These are phyloP conservation scores for Chaetoceros tenuissimus DNA, from an alignment of 108 stramenopile genomes.

Conservation along the genomic window DNA sequence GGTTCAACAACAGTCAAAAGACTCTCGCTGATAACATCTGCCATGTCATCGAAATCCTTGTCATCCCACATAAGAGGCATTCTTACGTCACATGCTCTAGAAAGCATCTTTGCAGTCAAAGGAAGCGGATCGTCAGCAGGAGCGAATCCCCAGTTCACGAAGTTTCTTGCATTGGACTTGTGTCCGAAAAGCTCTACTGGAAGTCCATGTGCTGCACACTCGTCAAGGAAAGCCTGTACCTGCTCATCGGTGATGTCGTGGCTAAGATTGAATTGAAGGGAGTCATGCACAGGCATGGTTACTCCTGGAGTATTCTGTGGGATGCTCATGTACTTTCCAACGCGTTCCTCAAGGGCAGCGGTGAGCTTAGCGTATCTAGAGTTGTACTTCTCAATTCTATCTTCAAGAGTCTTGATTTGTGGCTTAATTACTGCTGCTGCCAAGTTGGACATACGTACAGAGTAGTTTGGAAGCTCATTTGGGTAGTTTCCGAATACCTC, in stretches of 20 bases:
- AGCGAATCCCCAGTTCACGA: conserved; percentile 87
- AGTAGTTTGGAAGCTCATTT: conserved; percentile 68
- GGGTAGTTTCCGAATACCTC: conserved; percentile 48
- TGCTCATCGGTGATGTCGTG: conserved; percentile 53
- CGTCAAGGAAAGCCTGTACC: conserved; percentile 59
- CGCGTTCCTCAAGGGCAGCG: conserved; percentile 34
- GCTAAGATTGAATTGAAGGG: conserved; percentile 76
- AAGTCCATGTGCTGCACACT: conserved; percentile 63
- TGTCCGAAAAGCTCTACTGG: conserved; percentile 86
- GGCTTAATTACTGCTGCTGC: conserved; percentile 74
- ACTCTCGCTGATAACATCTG: conserved; percentile 60
- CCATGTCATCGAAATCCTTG: conserved; percentile 75
- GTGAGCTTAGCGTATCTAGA: conserved; percentile 45
- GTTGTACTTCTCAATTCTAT: conserved; percentile 75
- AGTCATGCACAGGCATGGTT: conserved; percentile 72
- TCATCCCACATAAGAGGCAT: conserved; percentile 89
- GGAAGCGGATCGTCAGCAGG: conserved; percentile 75
- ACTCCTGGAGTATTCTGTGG: conserved; percentile 64
- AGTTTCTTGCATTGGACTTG: conserved; percentile 81
- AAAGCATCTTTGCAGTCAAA: conserved; percentile 72
- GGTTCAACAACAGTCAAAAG: conserved; percentile 45
- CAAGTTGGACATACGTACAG: conserved; percentile 71
- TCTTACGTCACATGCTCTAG: conserved; percentile 74
- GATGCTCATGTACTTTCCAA: conserved; percentile 61
- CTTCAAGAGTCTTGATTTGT: conserved; percentile 69